Evolutionary conservation across 768 basidiomycete species (phyloP), one percentile per base, ranked within the genome.

Genomic region (Lanmaoa rubissima): DNA sequence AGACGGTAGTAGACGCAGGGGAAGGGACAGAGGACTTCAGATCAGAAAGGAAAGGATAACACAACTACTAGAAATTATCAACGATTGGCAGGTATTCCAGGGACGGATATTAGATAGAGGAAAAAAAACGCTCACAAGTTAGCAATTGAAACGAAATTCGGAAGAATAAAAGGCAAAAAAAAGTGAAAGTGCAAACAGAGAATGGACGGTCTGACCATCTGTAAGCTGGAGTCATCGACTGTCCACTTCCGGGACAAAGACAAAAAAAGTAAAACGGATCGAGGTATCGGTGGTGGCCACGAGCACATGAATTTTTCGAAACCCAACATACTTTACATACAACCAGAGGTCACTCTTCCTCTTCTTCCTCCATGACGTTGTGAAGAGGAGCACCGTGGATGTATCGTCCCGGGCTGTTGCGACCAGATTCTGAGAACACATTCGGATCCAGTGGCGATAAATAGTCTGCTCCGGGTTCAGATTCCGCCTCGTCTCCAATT

Each of bases 331-430:
- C 49, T 51, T 67, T 61, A 69, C 66, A 65, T 12, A 51, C 9
- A 52, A 51, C 39, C 45, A 24, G 47, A 47, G 50, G 39, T 54
- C 40, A 60, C 2, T 85, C 84, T 63, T 90, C 87, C 59, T 91
- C 89, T 56, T 88, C 86, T 64, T 92, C 90, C 69, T 92, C 92
- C 47, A 92, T 24, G 41, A 94, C 92, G 58, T 93, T 93, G 61
- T 92, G 89, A 65, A 94, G 77, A 31, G 92, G 92, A 9, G 89
- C 88, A 26, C 92, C 92, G 64, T 94, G 92, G 14, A 90, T 69
- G 66, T 94, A 94, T 42, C 90, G 82, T 35, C 70, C 82, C 12
- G 88, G 88, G 62, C 86, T 88, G 19, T 72, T 75, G n/a, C 82
- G 77, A 5, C 84, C 84, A 9, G 76, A 70, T 19, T 84, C 83